These are phyloP conservation scores for Erodium texanum DNA, from an alignment of 441 rosid species.

Conservation along the genomic window DNA sequence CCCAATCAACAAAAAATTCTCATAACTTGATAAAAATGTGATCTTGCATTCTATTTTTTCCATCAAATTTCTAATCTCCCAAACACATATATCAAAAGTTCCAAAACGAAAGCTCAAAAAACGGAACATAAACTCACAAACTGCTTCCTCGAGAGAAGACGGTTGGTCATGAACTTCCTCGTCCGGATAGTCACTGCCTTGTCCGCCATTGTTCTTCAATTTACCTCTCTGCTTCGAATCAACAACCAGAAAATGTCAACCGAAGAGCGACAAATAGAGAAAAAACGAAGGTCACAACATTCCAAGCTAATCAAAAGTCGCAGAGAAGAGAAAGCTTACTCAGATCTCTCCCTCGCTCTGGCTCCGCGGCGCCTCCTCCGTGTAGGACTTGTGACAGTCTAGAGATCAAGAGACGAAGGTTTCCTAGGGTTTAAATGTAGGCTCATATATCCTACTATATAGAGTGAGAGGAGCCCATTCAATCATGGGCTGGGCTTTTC, in stretches of 20 bases:
- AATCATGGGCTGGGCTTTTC: background rate
- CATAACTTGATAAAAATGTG: background rate
- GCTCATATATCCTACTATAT: background rate
- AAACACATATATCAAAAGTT: background rate
- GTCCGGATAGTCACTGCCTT: constrained; percentile 1
- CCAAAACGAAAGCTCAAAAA: background rate
- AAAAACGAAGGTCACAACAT: background rate
- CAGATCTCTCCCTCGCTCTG: background rate
- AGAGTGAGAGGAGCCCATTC: background rate
- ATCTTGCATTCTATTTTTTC: background rate
- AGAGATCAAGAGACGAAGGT: background rate
- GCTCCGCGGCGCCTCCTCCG: constrained; percentile 4
- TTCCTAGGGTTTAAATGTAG: background rate
- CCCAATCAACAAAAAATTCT: background rate
- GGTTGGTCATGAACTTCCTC: constrained; percentile 3
- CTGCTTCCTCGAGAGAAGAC: constrained; percentile 1
- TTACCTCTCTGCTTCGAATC: constrained; percentile 1
- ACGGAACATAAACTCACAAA: background rate
- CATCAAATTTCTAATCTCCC: background rate
- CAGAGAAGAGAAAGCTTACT: constrained; percentile 2
- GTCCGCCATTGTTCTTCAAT: background rate
- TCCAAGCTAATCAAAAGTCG: background rate
- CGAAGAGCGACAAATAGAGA: background rate
- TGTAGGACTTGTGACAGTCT: constrained; percentile 2
- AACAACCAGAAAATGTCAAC: background rate